Conservation (phyloP, 768 basidiomycete genomes). For the Leucosporidium yakuticum region DNA sequence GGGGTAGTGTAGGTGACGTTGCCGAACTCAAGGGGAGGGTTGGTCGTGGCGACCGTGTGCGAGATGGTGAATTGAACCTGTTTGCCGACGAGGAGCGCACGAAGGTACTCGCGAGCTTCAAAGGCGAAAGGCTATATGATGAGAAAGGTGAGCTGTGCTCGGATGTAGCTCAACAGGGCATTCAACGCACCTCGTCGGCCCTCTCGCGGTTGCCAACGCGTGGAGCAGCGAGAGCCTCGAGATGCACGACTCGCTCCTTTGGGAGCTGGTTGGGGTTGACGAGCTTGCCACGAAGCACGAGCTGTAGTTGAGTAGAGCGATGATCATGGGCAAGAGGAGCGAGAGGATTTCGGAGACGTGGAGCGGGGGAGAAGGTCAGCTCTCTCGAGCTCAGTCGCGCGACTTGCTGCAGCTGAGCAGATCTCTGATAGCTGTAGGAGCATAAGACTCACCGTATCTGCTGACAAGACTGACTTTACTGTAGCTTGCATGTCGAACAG, state of each 20-base stretch:
- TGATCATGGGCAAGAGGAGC: neutral
- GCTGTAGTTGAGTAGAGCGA: neutral
- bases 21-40: constrained; percentile 71
- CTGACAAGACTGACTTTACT: neutral
- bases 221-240: constrained; percentile 80
- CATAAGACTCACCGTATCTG: neutral
- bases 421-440: neutral
- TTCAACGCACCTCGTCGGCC: constrained; percentile 71
- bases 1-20: constrained; percentile 40
- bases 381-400: neutral
- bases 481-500: neutral
- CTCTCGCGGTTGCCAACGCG: constrained; percentile 72
- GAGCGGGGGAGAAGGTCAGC: constrained; percentile 1
- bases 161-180: constrained; percentile 18
- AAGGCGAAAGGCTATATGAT: constrained; percentile 71
- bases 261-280: constrained; percentile 14
- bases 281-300: constrained; percentile 30
- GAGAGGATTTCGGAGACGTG: neutral
- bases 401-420: too few relatives aligned
- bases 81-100: constrained; percentile 79
- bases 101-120: constrained; percentile 86
- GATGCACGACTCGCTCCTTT: constrained; percentile 63
- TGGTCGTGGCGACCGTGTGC: constrained; percentile 62
- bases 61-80: constrained; percentile 76
- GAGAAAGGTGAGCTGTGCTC: neutral